phyloP scores from a whole-genome alignment of 371 early-diverging fungal genomes.

The Mortierella sp. region DNA sequence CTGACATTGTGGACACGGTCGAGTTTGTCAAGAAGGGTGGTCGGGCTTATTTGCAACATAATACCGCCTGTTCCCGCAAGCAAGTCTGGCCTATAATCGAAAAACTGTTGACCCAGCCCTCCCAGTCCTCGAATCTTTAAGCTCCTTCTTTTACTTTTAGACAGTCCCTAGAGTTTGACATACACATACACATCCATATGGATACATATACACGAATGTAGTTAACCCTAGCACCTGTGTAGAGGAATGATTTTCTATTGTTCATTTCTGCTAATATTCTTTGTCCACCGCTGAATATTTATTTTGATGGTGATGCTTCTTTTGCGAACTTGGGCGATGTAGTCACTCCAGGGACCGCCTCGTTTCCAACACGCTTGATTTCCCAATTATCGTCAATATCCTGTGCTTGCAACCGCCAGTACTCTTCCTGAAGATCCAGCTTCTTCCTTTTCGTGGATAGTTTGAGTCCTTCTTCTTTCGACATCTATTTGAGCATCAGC shows the following conservation, averaged over 20 bases:
- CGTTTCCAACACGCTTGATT: constrained; percentile 40
- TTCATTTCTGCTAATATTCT: background rate
- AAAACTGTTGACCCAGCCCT: constrained; percentile 26
- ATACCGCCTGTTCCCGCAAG: constrained; percentile 74
- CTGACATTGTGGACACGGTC: constrained; percentile 17
- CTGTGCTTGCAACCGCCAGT: constrained; percentile 47
- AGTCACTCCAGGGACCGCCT: constrained; percentile 37
- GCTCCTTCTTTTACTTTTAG: constrained; percentile 4
- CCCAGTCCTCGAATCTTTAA: constrained; percentile 15
- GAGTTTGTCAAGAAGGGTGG: constrained; percentile 25
- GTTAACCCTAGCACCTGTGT: no score
- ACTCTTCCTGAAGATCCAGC: constrained; percentile 53
- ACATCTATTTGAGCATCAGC: constrained; percentile 21
- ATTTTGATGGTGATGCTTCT: constrained; percentile 3
- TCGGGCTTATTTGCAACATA: constrained; percentile 64
- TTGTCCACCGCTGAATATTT: background rate
- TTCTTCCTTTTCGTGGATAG: constrained; percentile 34
- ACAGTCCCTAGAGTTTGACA: background rate
- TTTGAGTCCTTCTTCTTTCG: constrained; percentile 51
- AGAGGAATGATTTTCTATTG: background rate
- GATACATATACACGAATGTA: no score
- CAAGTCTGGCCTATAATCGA: constrained; percentile 76
- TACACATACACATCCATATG: no score
- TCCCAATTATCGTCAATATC: constrained; percentile 53
- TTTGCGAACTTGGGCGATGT: constrained; percentile 22